phyloP scores from a whole-genome alignment of 2,329 filamentous ascomycete genomes.

The Alternaria brassicicola region DNA sequence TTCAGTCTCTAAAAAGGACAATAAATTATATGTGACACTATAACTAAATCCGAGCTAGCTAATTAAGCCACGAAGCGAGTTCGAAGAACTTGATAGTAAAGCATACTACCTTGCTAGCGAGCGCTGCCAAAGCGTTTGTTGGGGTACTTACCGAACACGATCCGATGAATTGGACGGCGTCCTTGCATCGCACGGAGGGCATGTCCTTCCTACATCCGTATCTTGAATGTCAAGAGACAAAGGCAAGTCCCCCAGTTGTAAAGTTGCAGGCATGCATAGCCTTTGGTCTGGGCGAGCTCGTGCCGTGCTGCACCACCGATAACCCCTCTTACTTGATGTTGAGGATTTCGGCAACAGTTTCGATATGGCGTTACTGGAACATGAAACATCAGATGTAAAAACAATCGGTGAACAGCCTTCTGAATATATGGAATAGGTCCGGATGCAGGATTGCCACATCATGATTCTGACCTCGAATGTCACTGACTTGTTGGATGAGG shows the following conservation, averaged over 20 bases:
- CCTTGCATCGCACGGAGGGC: background rate
- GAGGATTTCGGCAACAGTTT: background rate
- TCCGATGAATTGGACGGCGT: background rate
- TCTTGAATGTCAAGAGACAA: constrained; percentile 3
- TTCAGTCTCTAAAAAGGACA: constrained; percentile 21
- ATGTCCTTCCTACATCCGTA: background rate
- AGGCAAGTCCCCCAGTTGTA: constrained; percentile 9
- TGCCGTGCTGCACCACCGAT: background rate
- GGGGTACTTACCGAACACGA: background rate
- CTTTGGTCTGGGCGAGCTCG: constrained; percentile 2
- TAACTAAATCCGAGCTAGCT: background rate
- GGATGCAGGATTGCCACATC: background rate
- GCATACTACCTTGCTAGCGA: background rate
- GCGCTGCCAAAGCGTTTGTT: background rate
- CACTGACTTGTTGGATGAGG: background rate
- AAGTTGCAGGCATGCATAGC: constrained; percentile 9
- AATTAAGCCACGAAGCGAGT: background rate
- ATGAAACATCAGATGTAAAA: background rate
- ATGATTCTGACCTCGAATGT: constrained; percentile 3
- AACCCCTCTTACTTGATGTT: constrained; percentile 4
- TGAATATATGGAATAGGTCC: background rate
- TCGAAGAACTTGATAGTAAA: background rate
- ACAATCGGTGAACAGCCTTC: background rate
- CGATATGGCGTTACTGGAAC: background rate
- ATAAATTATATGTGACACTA: constrained; percentile 11